Base-by-base conservation (phyloP, 352 stramenopile genomes). In the Phytophthora kernoviae region DNA sequence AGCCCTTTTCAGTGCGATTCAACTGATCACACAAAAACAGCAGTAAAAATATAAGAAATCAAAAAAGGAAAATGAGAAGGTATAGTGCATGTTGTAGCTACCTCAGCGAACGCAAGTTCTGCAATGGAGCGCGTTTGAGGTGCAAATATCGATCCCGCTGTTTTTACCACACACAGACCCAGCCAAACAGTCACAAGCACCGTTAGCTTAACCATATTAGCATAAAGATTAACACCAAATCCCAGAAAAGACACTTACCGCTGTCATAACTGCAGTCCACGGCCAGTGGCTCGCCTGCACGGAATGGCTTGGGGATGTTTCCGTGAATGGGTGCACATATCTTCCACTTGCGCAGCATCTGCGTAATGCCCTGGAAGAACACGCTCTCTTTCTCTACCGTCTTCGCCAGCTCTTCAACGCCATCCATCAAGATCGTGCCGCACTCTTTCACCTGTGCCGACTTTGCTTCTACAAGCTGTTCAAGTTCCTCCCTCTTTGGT, bases 301-400 rank as follows among this genome's bases (percentile, higher is more conserved):
- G 83, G 48, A 96, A 96, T 3, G 87, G 87, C 65, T 94, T 94
- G 2, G 87, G 84, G 53, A 96, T 96, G 21, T 89, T 94, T 44
- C 87, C 87, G 50, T 96, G 87, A 24, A 93, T 90, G 11, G 87
- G 87, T 39, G 87, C 87, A 43, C 82, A 93, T 37, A 96, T 81
- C 55, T 94, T 94, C 87, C 87, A 96, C 50, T 90, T 91, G 49
- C 75, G 80, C 39, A 94, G 66, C 54, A 94, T 73, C n/a, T 91
- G 77, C 58, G 63, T 81, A 32, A 93, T 75, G 21, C 84, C 87
- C 33, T 90, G 74, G 45, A 96, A 96, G 51, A 96, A 96, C 2
- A 91, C 72, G 53, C 81, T 88, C 54, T 96, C 87, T 37, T 92
- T 96, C 49, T 80, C 73, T 15, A 94, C 81, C 1, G 83, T 91